These are phyloP conservation scores for Russula ochroleuca DNA, from an alignment of 768 basidiomycete genomes.

Conservation along the genomic window DNA sequence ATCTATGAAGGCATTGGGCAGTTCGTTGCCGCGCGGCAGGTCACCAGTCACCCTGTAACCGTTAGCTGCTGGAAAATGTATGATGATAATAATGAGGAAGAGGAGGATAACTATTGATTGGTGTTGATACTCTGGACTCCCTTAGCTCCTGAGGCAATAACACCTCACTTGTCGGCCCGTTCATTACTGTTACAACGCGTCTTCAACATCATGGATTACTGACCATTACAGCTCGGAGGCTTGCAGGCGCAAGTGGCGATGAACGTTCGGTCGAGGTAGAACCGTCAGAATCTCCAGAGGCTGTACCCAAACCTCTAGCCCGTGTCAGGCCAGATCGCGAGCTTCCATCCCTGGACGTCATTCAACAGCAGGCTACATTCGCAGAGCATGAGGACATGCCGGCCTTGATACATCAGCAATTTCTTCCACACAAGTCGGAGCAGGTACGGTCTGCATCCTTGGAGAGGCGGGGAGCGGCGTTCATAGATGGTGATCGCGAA, in stretches of 20 bases:
- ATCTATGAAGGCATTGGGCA: not conserved
- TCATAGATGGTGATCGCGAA: conserved; percentile 24
- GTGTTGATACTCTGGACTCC: too few species aligned
- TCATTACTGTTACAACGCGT: too few species aligned
- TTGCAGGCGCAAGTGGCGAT: conserved; percentile 60
- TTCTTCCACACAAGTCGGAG: conserved; percentile 29
- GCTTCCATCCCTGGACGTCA: conserved; percentile 17
- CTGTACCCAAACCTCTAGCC: conserved; percentile 31
- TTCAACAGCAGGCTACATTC: conserved; percentile 14
- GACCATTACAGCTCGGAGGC: conserved; percentile 69
- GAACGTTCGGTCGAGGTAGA: conserved; percentile 43
- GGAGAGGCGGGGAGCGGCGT: conserved; percentile 23
- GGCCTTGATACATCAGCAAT: conserved; percentile 16
- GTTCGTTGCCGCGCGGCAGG: not conserved
- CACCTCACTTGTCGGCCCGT: too few species aligned
- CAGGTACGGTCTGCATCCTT: conserved; percentile 17
- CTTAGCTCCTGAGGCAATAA: too few species aligned
- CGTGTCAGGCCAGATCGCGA: conserved; percentile 31
- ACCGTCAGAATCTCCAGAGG: conserved; percentile 54
- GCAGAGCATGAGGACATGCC: conserved; percentile 16
- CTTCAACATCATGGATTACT: too few species aligned
- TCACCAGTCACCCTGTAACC: not conserved
- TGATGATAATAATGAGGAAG: too few species aligned
- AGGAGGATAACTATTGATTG: too few species aligned
- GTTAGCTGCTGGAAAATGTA: not conserved